These are phyloP conservation scores for Leptosphaerulina australis DNA, from an alignment of 2,329 filamentous ascomycete species.

Conservation along the genomic window DNA sequence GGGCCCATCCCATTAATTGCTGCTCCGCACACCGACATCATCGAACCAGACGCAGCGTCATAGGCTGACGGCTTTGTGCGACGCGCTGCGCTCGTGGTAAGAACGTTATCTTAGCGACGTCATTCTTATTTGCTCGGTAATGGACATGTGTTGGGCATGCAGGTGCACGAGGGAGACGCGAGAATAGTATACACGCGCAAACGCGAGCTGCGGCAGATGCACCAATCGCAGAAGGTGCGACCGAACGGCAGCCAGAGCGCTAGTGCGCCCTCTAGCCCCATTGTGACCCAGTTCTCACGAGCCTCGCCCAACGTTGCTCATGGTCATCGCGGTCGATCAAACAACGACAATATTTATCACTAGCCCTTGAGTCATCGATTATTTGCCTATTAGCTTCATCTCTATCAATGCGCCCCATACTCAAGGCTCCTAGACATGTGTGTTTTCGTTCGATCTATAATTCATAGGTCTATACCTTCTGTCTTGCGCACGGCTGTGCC, in stretches of 20 bases:
- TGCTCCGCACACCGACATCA: constrained; percentile 22
- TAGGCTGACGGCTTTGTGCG: constrained; percentile 10
- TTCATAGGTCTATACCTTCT: no score
- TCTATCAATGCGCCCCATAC: no score
- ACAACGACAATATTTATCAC: neutral
- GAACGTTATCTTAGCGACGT: constrained; percentile 6
- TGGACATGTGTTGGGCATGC: constrained; percentile 1
- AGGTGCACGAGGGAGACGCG: constrained; percentile 11
- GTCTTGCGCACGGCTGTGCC: no score
- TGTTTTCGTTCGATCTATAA: no score
- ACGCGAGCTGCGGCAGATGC: constrained; percentile 3
- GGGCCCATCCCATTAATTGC: constrained; percentile 15
- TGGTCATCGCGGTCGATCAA: constrained; percentile 9
- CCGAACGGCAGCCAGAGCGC: constrained; percentile 10
- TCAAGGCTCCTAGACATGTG: no score
- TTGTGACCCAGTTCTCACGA: constrained; percentile 8
- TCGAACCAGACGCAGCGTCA: constrained; percentile 9
- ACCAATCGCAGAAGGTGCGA: constrained; percentile 10
- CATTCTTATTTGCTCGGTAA: constrained; percentile 3
- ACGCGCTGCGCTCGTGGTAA: constrained; percentile 13
- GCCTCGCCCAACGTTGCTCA: constrained; percentile 7
- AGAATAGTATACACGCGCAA: constrained; percentile 7
- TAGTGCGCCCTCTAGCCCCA: constrained; percentile 11
- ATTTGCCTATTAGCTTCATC: no score
- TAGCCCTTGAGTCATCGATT: no score